A percentile compares a stretch with the other conserved stretches of the same genome.
Evolutionary conservation across 768 basidiomycete genomes (phyloP).

Genomic region (Hebeloma cylindrosporum): DNA sequence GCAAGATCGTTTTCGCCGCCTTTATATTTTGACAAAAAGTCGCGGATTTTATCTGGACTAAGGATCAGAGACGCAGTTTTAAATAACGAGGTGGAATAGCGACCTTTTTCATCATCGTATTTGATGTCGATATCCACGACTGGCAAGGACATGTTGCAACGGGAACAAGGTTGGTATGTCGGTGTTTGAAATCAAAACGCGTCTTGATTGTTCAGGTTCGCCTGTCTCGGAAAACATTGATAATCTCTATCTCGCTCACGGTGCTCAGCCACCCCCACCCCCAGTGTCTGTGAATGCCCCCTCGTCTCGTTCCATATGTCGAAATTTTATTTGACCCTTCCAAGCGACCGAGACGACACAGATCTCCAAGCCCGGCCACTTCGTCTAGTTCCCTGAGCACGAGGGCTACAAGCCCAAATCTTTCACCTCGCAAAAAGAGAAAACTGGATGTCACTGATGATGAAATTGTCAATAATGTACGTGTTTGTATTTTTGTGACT

Average conservation of each 20-base stretch:
- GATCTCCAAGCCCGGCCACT: neutral
- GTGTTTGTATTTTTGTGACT: neutral
- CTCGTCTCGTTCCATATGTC: conserved; percentile 23
- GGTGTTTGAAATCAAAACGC: conserved; percentile 37
- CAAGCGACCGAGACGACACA: neutral
- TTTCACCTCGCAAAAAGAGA: conserved; percentile 16
- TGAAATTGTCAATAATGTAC: neutral
- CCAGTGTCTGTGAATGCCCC: conserved; percentile 5
- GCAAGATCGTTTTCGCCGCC: conserved; percentile 65
- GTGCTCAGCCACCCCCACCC: neutral
- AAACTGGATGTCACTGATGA: conserved; percentile 2
- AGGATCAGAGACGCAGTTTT: conserved; percentile 5
- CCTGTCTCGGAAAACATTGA: neutral
- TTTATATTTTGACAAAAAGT: conserved; percentile 71
- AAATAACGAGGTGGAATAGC: neutral
- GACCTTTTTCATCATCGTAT: conserved; percentile 76
- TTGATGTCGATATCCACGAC: conserved; percentile 58
- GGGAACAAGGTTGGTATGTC: conserved; percentile 28
- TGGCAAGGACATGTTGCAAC: conserved; percentile 61
- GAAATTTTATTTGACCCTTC: conserved; percentile 19
- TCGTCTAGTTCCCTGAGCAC: neutral
- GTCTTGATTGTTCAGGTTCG: neutral
- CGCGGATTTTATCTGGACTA: conserved; percentile 59
- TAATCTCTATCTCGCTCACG: neutral
- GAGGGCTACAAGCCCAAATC: neutral